These are phyloP conservation scores for Gypsophila paniculata DNA, from an alignment of 179 eudicot species.

Conservation along the genomic window DNA sequence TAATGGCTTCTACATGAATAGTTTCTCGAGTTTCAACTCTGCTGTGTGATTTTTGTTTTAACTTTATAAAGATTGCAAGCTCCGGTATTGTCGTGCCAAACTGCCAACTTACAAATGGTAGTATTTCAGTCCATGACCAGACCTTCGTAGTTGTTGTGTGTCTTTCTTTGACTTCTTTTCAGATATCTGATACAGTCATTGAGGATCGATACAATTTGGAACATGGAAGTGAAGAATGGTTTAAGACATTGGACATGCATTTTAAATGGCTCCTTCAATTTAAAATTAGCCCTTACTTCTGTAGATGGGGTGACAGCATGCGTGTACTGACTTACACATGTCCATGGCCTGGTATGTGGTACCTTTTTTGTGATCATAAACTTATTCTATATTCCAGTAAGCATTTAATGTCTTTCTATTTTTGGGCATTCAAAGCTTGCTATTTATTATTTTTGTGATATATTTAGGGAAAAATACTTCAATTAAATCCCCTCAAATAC, in stretches of 20 bases:
- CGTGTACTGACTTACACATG: slow-evolving; percentile 89
- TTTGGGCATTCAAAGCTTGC: background rate
- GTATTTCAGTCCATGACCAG: slow-evolving; percentile 4
- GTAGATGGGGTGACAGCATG: slow-evolving; percentile 98
- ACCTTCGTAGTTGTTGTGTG: slow-evolving; percentile 7
- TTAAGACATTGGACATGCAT: slow-evolving; percentile 74
- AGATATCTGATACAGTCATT: slow-evolving; percentile 97
- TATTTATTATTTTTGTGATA: background rate
- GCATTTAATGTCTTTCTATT: background rate
- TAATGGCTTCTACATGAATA: background rate
- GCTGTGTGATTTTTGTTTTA: slow-evolving; percentile 1
- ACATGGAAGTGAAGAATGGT: slow-evolving; percentile 91
- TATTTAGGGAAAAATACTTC: background rate
- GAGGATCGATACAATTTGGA: slow-evolving; percentile 93
- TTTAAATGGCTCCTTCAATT: slow-evolving; percentile 92
- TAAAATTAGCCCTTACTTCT: slow-evolving; percentile 89
- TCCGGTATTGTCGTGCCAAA: background rate
- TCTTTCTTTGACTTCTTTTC: slow-evolving; percentile 37
- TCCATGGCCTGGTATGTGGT: slow-evolving; percentile 89
- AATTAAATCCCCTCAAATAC: too few relatives aligned
- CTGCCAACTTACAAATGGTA: background rate
- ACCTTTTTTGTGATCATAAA: background rate
- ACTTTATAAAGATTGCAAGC: background rate
- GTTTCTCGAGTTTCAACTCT: background rate
- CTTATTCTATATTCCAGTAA: background rate